A percentile compares a stretch with the other conserved stretches of the same genome.
Conservation (phyloP, 352 stramenopile genomes). For the Globisporangium cystogenes region DNA sequence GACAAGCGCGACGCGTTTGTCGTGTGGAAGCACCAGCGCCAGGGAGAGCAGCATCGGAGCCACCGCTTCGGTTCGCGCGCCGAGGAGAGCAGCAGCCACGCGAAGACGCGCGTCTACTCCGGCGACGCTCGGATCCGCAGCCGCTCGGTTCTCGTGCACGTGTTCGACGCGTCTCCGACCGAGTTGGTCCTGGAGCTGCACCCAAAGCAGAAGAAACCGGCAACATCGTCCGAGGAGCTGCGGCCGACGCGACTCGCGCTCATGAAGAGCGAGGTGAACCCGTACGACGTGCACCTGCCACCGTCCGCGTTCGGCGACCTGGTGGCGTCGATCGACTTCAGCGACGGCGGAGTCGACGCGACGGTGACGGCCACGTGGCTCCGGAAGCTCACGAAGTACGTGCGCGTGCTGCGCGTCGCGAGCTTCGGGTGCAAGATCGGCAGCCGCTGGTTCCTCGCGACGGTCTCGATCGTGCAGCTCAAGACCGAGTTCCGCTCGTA, state of each 20-base stretch:
- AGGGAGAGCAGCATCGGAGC: not conserved
- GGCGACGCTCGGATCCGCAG: slow-evolving; percentile 22
- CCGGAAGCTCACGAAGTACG: slow-evolving; percentile 31
- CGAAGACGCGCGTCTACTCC: slow-evolving; percentile 26
- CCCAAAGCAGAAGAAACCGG: no score
- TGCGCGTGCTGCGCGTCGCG: slow-evolving; percentile 37
- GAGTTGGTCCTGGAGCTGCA: slow-evolving; percentile 21
- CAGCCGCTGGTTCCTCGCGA: slow-evolving; percentile 28
- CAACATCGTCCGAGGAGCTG: not conserved
- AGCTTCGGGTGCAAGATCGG: slow-evolving; percentile 36
- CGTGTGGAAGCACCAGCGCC: slow-evolving; percentile 25
- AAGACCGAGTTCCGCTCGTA: slow-evolving; percentile 53
- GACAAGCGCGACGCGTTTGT: slow-evolving; percentile 12
- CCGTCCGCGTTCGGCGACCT: slow-evolving; percentile 39
- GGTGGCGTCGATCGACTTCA: slow-evolving; percentile 19
- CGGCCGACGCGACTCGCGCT: slow-evolving; percentile 12
- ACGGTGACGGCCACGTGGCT: slow-evolving; percentile 27
- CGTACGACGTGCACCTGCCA: slow-evolving; percentile 37
- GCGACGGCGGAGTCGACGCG: not conserved
- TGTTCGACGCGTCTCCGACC: slow-evolving; percentile 22
- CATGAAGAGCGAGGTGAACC: slow-evolving; percentile 42
- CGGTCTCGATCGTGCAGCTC: slow-evolving; percentile 44
- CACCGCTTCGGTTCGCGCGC: not conserved
- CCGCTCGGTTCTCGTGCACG: slow-evolving; percentile 10
- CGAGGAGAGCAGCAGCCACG: not conserved